A percentile compares a stretch with the other conserved stretches of the same genome.
Evolutionary conservation across 345 rosid genomes (phyloP).

Genomic region (Brassica cretica): DNA sequence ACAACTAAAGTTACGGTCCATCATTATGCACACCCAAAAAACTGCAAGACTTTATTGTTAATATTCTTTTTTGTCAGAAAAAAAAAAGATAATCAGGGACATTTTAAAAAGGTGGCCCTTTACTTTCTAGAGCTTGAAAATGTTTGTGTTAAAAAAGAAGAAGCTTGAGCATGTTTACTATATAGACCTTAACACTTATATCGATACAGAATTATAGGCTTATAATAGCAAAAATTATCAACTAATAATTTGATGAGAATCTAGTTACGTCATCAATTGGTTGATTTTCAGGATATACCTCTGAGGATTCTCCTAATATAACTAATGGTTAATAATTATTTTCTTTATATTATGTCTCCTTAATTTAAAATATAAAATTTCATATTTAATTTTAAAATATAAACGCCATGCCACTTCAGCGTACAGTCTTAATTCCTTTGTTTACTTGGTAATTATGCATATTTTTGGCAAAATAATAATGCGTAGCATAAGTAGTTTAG

Average conservation of each 20-base stretch:
- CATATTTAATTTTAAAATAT: slow-evolving; percentile 16
- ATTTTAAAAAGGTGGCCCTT: background rate
- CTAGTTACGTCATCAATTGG: slow-evolving; percentile 19
- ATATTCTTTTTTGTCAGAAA: background rate
- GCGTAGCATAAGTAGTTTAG: slow-evolving; percentile 5
- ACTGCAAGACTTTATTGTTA: background rate
- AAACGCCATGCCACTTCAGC: slow-evolving; percentile 22
- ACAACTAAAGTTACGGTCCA: background rate
- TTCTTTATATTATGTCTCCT: slow-evolving; percentile 33
- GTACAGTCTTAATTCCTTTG: background rate
- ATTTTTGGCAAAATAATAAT: slow-evolving; percentile 1
- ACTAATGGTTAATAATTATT: background rate
- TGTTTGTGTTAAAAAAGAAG: slow-evolving; percentile 7
- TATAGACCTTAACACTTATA: background rate
- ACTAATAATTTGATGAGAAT: slow-evolving; percentile 23
- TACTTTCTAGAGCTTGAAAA: slow-evolving; percentile 20
- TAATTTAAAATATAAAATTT: slow-evolving; percentile 17
- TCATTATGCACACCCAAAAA: background rate
- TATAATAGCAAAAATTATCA: background rate
- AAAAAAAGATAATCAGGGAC: background rate
- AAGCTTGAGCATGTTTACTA: background rate
- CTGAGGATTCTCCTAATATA: slow-evolving; percentile 11
- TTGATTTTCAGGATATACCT: slow-evolving; percentile 36
- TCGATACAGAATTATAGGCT: slow-evolving; percentile 5
- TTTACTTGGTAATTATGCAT: slow-evolving; percentile 14